Percentiles rank a stretch among this genome's conserved stretches.
Conservation (phyloP, 2,329 filamentous ascomycete genomes). For the Penicillium glabrum region DNA sequence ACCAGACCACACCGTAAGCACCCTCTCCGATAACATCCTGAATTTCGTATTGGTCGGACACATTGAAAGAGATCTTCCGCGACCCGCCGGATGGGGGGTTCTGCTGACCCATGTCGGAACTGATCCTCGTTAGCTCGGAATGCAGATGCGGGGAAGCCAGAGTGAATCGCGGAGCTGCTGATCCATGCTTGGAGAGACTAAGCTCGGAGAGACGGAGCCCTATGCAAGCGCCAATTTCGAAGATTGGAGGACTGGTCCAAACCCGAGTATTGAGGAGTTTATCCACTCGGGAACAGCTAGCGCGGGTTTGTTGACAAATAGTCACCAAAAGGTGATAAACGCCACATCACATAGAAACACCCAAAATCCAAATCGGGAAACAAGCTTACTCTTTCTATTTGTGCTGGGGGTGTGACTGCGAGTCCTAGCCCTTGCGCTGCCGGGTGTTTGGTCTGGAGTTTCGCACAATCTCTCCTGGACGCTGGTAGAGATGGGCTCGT, state of each 20-base stretch:
- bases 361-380: background rate
- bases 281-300: background rate
- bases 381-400: background rate
- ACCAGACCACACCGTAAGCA: conserved; percentile 98
- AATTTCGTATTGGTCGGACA: conserved; percentile 99
- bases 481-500: background rate
- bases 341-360: background rate
- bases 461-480: background rate
- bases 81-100: conserved; percentile 55
- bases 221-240: background rate
- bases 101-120: conserved; percentile 43
- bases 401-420: background rate
- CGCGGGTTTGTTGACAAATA: background rate
- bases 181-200: background rate
- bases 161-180: background rate
- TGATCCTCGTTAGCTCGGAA: conserved; percentile 12
- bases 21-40: conserved; percentile 99
- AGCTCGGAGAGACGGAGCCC: background rate
- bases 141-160: background rate
- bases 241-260: background rate
- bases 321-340: background rate
- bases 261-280: background rate
- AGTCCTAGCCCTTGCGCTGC: background rate
- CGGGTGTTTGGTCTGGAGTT: background rate
- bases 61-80: conserved; percentile 98